A percentile compares a stretch with the other conserved stretches of the same genome.
Conservation (phyloP, 2,329 filamentous ascomycete genomes). For the Aureobasidium sp. region DNA sequence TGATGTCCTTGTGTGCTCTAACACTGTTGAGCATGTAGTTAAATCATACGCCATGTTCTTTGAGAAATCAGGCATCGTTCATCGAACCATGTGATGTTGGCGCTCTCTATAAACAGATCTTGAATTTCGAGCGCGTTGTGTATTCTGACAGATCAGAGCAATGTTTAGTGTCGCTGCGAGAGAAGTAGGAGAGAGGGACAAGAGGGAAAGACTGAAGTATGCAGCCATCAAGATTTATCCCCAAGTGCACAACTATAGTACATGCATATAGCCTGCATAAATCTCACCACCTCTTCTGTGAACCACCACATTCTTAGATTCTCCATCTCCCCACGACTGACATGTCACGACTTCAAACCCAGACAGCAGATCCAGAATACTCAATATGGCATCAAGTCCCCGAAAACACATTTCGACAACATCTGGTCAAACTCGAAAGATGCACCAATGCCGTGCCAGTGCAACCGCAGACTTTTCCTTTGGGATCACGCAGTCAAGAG, state of each 20-base stretch:
- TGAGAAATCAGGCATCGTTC: neutral
- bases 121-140: too few species aligned
- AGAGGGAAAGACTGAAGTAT: neutral
- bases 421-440: constrained; percentile 8
- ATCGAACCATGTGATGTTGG: neutral
- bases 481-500: neutral
- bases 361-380: neutral
- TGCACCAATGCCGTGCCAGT: constrained; percentile 10
- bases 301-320: neutral
- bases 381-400: neutral
- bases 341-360: constrained; percentile 4
- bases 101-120: too few species aligned
- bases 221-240: neutral
- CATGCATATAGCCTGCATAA: neutral
- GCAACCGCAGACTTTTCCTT: neutral
- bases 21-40: neutral
- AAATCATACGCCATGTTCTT: neutral
- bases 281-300: neutral
- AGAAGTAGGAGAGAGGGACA: neutral
- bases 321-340: neutral
- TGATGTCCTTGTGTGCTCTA: neutral
- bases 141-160: too few species aligned
- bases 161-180: neutral
- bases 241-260: neutral
- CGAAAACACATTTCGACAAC: constrained; percentile 7